A percentile compares a stretch with the other conserved stretches of the same genome.
Conservation (phyloP, 1,284 basidiomycete genomes). For the Lentinus polychrous region DNA sequence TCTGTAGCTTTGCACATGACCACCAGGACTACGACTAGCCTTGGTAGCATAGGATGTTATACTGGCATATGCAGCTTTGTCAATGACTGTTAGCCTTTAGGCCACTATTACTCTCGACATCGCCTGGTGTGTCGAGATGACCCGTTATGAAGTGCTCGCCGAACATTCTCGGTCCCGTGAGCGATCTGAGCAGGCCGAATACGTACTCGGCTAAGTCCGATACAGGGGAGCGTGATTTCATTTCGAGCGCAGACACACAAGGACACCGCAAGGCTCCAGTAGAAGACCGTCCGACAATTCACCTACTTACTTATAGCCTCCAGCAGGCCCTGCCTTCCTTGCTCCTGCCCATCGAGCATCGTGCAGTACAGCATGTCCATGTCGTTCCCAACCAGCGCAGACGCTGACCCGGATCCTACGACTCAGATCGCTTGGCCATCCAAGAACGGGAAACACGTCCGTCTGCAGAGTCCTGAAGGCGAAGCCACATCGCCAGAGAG, state of each 20-base stretch:
- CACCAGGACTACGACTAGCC: no score
- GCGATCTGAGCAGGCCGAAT: no score
- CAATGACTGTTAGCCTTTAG: no score
- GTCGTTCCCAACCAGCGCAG: constrained; percentile 49
- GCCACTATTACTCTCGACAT: no score
- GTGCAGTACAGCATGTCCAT: constrained; percentile 17
- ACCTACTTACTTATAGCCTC: constrained; percentile 8
- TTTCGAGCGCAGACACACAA: constrained; percentile 1
- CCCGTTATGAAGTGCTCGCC: no score
- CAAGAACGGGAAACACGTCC: constrained; percentile 25
- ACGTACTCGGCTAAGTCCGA: no score
- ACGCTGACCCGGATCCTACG: constrained; percentile 63
- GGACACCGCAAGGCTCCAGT: constrained; percentile 5
- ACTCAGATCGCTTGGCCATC: constrained; percentile 73
- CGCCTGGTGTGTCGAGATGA: no score
- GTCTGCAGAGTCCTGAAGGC: constrained; percentile 12
- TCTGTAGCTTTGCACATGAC: no score
- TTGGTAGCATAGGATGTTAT: no score
- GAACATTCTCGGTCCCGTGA: no score
- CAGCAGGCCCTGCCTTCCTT: constrained; percentile 1
- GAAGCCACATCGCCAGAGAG: not conserved
- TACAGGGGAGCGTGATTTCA: not conserved
- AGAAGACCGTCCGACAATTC: constrained; percentile 1
- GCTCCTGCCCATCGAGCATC: constrained; percentile 6
- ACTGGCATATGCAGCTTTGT: no score